A percentile compares a stretch with the other conserved stretches of the same genome.
These are phyloP conservation scores for Capsicum chinense DNA, from an alignment of 257 asterid genomes.

Conservation along the genomic window DNA sequence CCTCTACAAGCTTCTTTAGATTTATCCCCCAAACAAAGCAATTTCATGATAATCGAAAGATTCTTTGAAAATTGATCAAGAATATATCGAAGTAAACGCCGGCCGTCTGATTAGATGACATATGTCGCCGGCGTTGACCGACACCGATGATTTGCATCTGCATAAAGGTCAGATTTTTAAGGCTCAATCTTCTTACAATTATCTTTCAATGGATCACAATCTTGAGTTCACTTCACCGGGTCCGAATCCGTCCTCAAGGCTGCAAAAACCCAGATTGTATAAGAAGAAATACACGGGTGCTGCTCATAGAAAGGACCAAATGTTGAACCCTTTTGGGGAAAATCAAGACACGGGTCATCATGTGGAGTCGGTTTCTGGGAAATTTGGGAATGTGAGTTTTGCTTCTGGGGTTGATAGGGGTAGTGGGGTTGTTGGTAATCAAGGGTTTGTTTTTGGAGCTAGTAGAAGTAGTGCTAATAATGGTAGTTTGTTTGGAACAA, in stretches of 20 bases:
- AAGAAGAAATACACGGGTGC: constrained; percentile 60
- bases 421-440: constrained; percentile 33
- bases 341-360: constrained; percentile 29
- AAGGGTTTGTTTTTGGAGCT: constrained; percentile 46
- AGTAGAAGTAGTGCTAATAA: constrained; percentile 4
- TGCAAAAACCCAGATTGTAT: constrained; percentile 53
- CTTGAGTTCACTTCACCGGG: constrained; percentile 55
- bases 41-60: background rate
- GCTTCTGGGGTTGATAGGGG: constrained; percentile 35
- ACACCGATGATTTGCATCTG: constrained; percentile 40
- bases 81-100: background rate
- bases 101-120: constrained; percentile 56
- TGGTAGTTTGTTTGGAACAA: no score
- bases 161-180: constrained; percentile 52
- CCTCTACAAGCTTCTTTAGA: background rate
- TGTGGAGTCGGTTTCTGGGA: constrained; percentile 41
- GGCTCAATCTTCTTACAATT: constrained; percentile 27
- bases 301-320: constrained; percentile 27
- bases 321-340: constrained; percentile 46
- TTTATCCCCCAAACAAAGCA: constrained; percentile 14
- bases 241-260: constrained; percentile 43
- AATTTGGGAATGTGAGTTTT: constrained; percentile 21
- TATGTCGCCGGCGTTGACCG: constrained; percentile 61
- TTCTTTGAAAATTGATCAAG: constrained; percentile 29
- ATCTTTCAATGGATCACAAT: constrained; percentile 65